Evolutionary conservation across 257 asterid genomes (phyloP).

Genomic region (Primulina eburnea): DNA sequence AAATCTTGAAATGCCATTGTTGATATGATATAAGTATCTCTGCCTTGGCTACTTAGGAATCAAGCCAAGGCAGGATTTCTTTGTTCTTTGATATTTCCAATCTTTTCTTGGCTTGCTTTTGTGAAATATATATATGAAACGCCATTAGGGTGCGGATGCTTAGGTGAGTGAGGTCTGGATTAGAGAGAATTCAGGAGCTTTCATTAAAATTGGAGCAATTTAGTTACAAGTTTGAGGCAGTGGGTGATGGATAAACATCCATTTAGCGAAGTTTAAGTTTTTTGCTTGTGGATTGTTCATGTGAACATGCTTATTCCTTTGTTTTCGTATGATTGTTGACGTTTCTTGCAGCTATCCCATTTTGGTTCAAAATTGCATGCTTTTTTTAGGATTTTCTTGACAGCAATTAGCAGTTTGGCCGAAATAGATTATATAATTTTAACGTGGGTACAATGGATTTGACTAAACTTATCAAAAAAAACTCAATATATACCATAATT

Average conservation of each 20-base stretch:
- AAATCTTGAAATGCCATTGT: conserved; percentile 93
- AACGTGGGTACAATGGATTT: too few species aligned
- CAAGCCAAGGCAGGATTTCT: conserved; percentile 70
- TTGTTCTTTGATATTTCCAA: background rate
- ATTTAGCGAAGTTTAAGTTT: background rate
- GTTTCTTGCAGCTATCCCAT: background rate
- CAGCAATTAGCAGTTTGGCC: too few species aligned
- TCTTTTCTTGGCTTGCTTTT: background rate
- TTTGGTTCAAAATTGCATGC: background rate
- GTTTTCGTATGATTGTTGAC: background rate
- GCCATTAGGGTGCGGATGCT: conserved; percentile 25
- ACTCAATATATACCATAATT: too few species aligned
- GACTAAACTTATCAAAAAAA: too few species aligned
- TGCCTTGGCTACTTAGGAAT: conserved; percentile 52
- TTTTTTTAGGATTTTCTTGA: background rate
- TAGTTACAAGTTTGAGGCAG: conserved; percentile 18
- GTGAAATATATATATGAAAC: conserved; percentile 18
- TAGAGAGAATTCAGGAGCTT: conserved; percentile 53
- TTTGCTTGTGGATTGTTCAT: background rate
- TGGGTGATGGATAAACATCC: conserved; percentile 19
- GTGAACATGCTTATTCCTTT: background rate
- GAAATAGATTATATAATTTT: too few species aligned
- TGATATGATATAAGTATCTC: conserved; percentile 28
- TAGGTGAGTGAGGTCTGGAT: conserved; percentile 32
- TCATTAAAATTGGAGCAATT: conserved; percentile 22